A percentile compares a stretch with the other conserved stretches of the same genome.
phyloP scores from a whole-genome alignment of 2,329 filamentous ascomycete species.

The Didymella pinodella region DNA sequence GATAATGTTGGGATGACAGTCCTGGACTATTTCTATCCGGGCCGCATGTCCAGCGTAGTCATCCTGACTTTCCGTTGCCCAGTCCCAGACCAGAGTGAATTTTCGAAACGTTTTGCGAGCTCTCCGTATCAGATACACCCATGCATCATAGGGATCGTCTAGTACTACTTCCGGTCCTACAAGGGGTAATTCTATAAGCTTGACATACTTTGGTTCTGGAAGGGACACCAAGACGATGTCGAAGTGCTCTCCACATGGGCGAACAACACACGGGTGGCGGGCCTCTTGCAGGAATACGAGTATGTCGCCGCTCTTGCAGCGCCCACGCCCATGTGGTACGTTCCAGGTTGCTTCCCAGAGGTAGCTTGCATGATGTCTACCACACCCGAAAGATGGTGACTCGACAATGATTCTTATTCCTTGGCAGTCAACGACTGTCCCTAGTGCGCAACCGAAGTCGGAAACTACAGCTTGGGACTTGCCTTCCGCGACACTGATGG shows the following conservation, averaged over 20 bases:
- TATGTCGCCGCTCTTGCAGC: background rate
- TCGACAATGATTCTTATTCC: background rate
- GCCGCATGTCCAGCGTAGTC: background rate
- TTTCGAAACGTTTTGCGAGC: background rate
- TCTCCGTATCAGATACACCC: background rate
- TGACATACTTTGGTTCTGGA: background rate
- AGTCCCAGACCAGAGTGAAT: background rate
- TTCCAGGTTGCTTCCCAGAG: background rate
- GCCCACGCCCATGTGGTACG: background rate
- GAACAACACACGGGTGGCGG: background rate
- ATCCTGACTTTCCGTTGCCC: background rate
- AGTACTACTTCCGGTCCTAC: background rate
- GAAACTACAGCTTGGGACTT: background rate
- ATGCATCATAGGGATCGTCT: background rate
- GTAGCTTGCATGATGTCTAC: background rate
- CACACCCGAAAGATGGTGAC: background rate
- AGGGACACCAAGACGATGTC: background rate
- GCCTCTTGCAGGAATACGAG: background rate
- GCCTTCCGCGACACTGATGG: background rate
- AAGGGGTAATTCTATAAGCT: background rate
- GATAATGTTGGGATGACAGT: background rate
- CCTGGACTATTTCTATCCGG: background rate
- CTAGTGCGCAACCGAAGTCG: background rate
- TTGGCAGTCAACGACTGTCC: background rate
- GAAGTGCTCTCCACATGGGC: background rate